Evolutionary conservation across 2,329 filamentous ascomycete genomes (phyloP), one percentile per base, ranked within the genome.

Genomic region (Purpureocillium takamizusanense): DNA sequence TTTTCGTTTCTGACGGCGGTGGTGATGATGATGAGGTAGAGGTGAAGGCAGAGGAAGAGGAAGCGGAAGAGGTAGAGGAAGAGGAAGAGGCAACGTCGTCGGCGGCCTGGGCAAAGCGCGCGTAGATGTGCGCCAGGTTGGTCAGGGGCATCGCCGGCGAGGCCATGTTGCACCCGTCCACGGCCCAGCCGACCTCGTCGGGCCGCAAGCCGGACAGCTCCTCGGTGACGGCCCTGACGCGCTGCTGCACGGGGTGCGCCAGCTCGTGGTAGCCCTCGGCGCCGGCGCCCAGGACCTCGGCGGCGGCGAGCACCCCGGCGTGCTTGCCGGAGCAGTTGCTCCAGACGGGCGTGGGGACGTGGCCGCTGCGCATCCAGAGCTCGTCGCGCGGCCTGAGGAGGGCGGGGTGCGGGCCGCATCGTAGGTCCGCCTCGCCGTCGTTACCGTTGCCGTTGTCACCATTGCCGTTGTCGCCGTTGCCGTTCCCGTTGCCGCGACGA

Each of bases 301-400:
- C 55, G 2, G 60, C 68, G 1, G 60, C 66, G 16, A 70, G 46
- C 65, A 71, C 70, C 1, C 62, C 67, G 3, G 54, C 61, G 44
- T 72, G 67, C 31, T 72, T 72, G 1, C 66, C 68, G 0, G 67
- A 70, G 42, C 67, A 72, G 41, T 70, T 69, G 37, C 63, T 70
- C 35, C 54, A 59, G 0, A 69, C 48, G 0, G 51, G 51, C 0
- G 59, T 62, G 0, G 66, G 66, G 0, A 40, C 48, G 33, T 60
- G 63, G 2, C 54, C 65, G 0, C 37, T 37, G 38, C 52, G 61
- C 35, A 64, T 59, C 67, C 67, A 71, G 0, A 34, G 42, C 0
- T 49, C 48, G 39, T 67, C 62, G 4, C 69, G 54, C 0, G 38
- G 39, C 1, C 58, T 52, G 3, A 50, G 57, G 7, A 67, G 31